phyloP scores from a whole-genome alignment of 2,329 filamentous ascomycete species.

The Huntiella abstrusa region DNA sequence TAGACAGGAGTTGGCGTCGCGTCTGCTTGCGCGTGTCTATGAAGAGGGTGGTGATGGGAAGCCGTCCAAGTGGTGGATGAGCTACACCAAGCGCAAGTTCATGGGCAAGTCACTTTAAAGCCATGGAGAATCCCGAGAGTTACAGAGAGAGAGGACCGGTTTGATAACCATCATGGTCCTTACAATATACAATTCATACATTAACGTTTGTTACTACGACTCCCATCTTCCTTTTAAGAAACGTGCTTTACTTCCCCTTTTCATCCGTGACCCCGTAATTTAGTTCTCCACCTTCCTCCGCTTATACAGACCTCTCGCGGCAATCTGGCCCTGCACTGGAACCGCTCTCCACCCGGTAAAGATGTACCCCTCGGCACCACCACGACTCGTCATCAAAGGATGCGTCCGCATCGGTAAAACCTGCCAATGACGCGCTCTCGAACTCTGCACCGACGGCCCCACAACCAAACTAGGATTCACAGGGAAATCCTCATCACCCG shows the following conservation, averaged over 20 bases:
- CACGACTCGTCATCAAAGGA: constrained; percentile 76
- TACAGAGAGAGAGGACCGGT: too few relatives aligned
- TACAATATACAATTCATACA: too few relatives aligned
- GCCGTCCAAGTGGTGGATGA: constrained; percentile 85
- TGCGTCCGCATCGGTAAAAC: constrained; percentile 83
- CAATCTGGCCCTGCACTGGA: constrained; percentile 60
- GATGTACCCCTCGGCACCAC: constrained; percentile 77
- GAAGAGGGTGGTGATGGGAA: constrained; percentile 53
- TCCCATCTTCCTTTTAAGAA: not conserved
- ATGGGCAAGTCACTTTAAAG: constrained; percentile 79
- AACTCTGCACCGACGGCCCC: constrained; percentile 63
- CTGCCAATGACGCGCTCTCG: constrained; percentile 65
- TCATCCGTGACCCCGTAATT: not conserved
- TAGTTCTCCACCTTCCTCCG: constrained; percentile 39
- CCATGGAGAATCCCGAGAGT: not conserved
- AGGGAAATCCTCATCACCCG: constrained; percentile 56
- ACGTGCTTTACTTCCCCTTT: not conserved
- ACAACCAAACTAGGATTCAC: constrained; percentile 73
- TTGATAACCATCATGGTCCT: too few relatives aligned
- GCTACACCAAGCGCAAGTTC: constrained; percentile 97
- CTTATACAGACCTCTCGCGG: constrained; percentile 65
- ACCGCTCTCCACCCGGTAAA: constrained; percentile 69
- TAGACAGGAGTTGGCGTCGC: constrained; percentile 69
- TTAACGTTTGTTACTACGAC: not conserved
- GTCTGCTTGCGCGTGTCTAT: constrained; percentile 75